Base-by-base conservation (phyloP, 768 basidiomycete genomes). In the Pisolithus microcarpus region DNA sequence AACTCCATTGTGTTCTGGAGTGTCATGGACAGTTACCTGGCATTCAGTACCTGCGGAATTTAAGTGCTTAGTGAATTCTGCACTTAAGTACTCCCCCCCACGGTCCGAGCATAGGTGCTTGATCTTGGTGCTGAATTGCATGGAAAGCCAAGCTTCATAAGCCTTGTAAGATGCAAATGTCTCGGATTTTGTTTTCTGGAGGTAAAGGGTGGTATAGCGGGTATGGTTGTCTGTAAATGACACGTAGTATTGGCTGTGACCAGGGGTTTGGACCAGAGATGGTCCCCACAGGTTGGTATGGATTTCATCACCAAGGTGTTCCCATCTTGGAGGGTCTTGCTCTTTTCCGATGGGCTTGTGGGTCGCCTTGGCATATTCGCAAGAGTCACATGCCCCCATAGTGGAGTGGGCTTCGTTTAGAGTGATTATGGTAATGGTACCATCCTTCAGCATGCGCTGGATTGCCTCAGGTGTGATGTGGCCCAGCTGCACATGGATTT, bases 231-330 rank as follows among this genome's bases (percentile, higher is more conserved):
- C 50, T 0, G 39, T 59, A 15, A 59, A 61, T 0, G 28, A 53
- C 1, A 30, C 34, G 19, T 57, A 59, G 31, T 51, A 59, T 1
- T 6, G 23, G 5, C 46, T 50, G 7, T 58, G 54, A 3, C 63
- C 59, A 3, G 59, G 46, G 1, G 64, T 67, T 8, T 49, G 42
- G 1, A 69, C 57, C 2, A 58, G 63, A 1, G 75, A 63, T 4
- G 72, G 75, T 13, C 77, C 75, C 73, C 76, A 78, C 4, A 77
- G 46, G 55, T 78, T 72, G 2, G 61, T 54, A 54, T 73, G 26
- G 7, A 59, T 31, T 13, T 55, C 23, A 2, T 59, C 49, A 2
- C 53, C 49, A 11, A 58, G 43, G 6, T 30, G 23, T 24, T 34
- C 38, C 5, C 16, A 5, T 6, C 18, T 10, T 4, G 26, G 23